Evolutionary conservation across 2,329 filamentous ascomycete species (phyloP), one percentile per base, ranked within the genome.

Genomic region (Arthroderma sp.): DNA sequence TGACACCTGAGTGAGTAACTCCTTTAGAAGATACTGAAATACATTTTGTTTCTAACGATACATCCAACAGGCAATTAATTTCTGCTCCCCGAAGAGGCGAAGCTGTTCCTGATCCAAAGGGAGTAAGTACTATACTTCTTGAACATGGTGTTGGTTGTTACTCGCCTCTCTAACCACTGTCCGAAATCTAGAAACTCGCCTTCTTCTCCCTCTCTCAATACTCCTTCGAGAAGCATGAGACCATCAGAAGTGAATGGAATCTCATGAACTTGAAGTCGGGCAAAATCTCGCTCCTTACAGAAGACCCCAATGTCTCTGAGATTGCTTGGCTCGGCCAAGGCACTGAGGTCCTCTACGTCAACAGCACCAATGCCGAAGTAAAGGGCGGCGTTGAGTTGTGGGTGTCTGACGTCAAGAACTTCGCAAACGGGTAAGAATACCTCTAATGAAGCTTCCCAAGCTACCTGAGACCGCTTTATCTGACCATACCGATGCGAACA

Each of bases 241-340:
- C 81, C 58, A 47, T 36, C 29, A 75, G 72, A 4, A 61, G 58
- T 5, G 58, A 72, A 69, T 48, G 80, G 87, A 65, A 80, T 83
- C 53, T 89, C 28, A 66, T 94, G 36, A 78, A 89, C 53, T 71
- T 87, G 47, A 66, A 73, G 38, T 77, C 74, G 5, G 80, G 82
- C 31, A 71, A 81, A 42, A 80, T 80, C 3, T 75, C 70, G 3
- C 63, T 80, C 8, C 68, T 94, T 7, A 81, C 77, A 39, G 74
- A 82, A 43, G 77, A 84, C 50, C 58, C 71, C 27, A 71, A 72
- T 45, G 78, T 80, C 42, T 78, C 74, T 45, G 84, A 89, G 58
- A 77, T 86, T 6, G 73, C 77, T 39, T 94, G 87, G 87, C 67
- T 94, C 31, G 75, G 77, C 36, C 73, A 74, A 32, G 77, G 78